Base-by-base conservation (phyloP, 305 asterid species). In the Salvia sclarea region DNA sequence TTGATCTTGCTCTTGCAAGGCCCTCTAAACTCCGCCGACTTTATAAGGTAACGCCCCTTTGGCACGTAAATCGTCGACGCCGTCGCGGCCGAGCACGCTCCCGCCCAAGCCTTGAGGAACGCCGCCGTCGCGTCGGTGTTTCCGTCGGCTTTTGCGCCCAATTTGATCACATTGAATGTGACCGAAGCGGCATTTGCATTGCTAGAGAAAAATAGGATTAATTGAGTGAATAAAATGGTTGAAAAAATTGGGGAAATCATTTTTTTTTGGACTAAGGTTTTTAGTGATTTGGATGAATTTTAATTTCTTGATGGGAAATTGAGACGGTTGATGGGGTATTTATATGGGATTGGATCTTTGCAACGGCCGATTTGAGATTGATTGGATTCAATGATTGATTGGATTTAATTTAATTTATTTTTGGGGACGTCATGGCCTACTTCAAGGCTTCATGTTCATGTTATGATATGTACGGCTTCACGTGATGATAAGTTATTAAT, bases 71-170 rank as follows among this genome's bases (percentile, higher is more conserved):
- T 77, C 0, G 75, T 71, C 41, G 82, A 54, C 6, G 68, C 14
- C 6, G n/a, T 16, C 16, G 6, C 11, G 2, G 81, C 16, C 8
- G 63, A 47, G 11, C 90, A 84, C 1, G 84, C 90, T 14, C 79
- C 75, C 16, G 74, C 54, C 89, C 89, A 81, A 21, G 82, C 81
- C 60, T 41, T 77, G 0, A 74, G 73, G 70, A 84, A 84, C 3
- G 84, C 31, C 57, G 22, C 75, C 10, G 89, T 79, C 4, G 86
- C 48, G 45, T 84, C 85, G 21, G 59, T 77, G 16, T 30, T 45
- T 9, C 83, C 86, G 30, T 81, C 84, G 0, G 83, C 68, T 38
- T 72, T 77, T 22, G 89, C 86, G 9, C 86, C 89, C 41, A 77
- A 79, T 48, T 31, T 13, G 43, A 79, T 28, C 49, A 84, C 86